phyloP scores from a whole-genome alignment of 2,329 filamentous ascomycete genomes.

The Nigrospora sphaerica region DNA sequence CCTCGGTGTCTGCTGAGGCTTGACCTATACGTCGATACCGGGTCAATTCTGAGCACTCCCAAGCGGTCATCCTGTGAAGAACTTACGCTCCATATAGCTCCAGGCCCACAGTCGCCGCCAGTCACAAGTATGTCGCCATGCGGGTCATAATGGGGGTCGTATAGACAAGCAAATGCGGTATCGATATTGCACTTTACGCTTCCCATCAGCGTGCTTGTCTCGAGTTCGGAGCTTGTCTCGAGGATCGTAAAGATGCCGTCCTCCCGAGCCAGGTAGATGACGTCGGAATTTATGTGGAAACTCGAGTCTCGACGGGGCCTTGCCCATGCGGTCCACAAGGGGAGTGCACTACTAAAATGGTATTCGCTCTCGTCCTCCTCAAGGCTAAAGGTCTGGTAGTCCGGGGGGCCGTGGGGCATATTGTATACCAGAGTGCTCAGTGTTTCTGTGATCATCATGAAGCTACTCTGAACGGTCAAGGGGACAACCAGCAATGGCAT shows the following conservation, averaged over 20 bases:
- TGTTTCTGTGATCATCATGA: constrained; percentile 60
- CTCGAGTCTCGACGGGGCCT: constrained; percentile 61
- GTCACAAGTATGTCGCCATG: constrained; percentile 73
- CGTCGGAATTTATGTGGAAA: constrained; percentile 61
- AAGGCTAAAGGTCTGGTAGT: constrained; percentile 37
- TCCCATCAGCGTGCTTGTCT: constrained; percentile 52
- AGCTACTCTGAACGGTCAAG: constrained; percentile 62
- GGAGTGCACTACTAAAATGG: constrained; percentile 38
- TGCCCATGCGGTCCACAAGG: constrained; percentile 80
- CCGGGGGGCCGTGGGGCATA: constrained; percentile 42
- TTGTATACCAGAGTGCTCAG: constrained; percentile 48
- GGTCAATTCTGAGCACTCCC: constrained; percentile 3
- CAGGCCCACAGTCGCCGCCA: constrained; percentile 71
- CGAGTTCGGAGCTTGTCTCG: constrained; percentile 53
- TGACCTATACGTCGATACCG: constrained; percentile 28
- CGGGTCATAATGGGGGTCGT: constrained; percentile 53
- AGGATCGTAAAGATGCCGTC: constrained; percentile 74
- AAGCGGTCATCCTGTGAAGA: neutral
- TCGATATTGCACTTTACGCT: constrained; percentile 68
- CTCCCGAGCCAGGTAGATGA: constrained; percentile 80
- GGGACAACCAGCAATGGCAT: constrained; percentile 68
- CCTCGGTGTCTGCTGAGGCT: constrained; percentile 45
- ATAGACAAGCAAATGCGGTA: constrained; percentile 71
- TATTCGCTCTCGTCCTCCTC: constrained; percentile 32
- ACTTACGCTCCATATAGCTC: constrained; percentile 66